Evolutionary conservation across 2,329 filamentous ascomycete genomes (phyloP), one percentile per base, ranked within the genome.

Genomic region (Ustulina deusta): DNA sequence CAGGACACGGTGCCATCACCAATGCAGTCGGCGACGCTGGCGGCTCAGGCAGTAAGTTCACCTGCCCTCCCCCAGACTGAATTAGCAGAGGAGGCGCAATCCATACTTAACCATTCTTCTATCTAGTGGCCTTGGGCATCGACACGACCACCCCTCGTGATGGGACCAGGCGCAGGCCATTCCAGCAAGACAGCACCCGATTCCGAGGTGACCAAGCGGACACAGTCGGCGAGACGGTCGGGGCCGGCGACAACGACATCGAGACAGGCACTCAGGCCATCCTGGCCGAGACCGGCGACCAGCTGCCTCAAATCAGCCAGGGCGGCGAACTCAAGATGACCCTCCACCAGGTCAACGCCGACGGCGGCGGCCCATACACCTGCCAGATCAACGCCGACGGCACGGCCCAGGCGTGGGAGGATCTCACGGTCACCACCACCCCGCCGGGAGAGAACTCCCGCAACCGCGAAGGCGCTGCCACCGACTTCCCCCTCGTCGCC

Each of bases 331-430:
- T 91, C 68, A 80, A 80, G 72, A 90, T 91, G 83, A 90, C 87
- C 1, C 81, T 91, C 10, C 89, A 90, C 79, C 89, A 91, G 77
- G 88, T 91, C 77, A 91, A 91, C 79, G 83, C 82, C 42, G 89
- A 91, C 71, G 89, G 89, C 65, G 89, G 86, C 66, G 89, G 89
- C 20, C 88, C 89, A 1, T 91, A 89, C 79, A 85, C 81, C 6
- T 90, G 88, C 81, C 88, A 88, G 83, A 88, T 91, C 76, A 89
- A 90, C 74, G 78, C 82, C 63, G 87, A 88, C 65, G 89, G 82
- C 63, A 89, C 87, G 4, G 88, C 83, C 27, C 75, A 81, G 55
- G 76, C 80, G 70, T 90, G 86, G 84, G 76, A 79, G 25, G 78
- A 84, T 68, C 85, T 88, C 75, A 78, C 83, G 38, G 88, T 90